Base-by-base conservation (phyloP, 2,329 filamentous ascomycete genomes). In the Lasiodiplodia hormozganensis region DNA sequence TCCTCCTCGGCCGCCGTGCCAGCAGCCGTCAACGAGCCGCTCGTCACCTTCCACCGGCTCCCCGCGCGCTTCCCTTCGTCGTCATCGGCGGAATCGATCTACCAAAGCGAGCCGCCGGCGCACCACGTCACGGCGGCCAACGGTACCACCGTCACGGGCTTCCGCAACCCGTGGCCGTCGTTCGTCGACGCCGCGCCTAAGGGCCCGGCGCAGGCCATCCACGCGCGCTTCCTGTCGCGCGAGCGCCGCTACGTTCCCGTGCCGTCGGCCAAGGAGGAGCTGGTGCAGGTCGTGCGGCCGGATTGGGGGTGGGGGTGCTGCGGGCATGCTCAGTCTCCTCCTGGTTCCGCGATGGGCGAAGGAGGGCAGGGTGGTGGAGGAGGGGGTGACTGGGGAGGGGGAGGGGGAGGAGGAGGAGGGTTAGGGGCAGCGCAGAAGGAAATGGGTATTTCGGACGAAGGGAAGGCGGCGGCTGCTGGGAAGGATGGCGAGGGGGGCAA, bases 111-210 rank as follows among this genome's bases (percentile, higher is more conserved):
- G 2, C 60, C 60, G 10, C 60, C 60, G 4, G 65, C 43, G 28
- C 65, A 68, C 47, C 65, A 68, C 36, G 56, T 62, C 36, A 47
- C 72, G 71, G 82, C 72, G 71, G 82, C 40, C 23, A 53, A 53
- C 16, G 51, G 51, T 11, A 28, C 23, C 23, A 28, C 23, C 51
- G 14, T 38, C 76, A 80, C 80, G 1, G 76, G 76, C 21, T 86
- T 85, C 76, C 76, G 74, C 34, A 86, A 86, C 70, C 84, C 84
- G 16, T 86, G 84, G 84, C 81, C 82, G 23, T 85, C 83, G 2
- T 78, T 79, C 66, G 49, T 18, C 7, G 38, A 40, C 23, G 38
- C n/a, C 51, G 38, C 38, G 38, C 73, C 73, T 28, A 70, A 73
- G 3, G 70, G 74, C 18, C 49, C 79, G 1, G 23, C 72, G 5